Evolutionary conservation across 176 grass and related monocot genomes (phyloP), one percentile per base, ranked within the genome.

Genomic region (Microstegium vimineum): DNA sequence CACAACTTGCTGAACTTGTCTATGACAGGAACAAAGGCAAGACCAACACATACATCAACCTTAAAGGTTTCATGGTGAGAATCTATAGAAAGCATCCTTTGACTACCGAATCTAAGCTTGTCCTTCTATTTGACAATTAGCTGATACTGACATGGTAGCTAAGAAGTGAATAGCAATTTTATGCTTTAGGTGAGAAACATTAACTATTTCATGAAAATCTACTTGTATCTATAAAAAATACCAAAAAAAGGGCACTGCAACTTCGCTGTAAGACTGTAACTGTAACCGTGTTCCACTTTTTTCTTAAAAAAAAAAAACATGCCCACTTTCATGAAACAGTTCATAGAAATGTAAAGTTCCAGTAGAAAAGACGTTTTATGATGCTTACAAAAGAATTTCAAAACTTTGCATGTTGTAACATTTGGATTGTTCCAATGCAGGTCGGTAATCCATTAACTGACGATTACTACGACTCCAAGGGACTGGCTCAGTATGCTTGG

Each of bases 1-100:
- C 90, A 52, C 95, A 94, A 83, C 88, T 97, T 77, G 94, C 88
- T 33, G 92, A 94, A 64, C 86, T 97, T 64, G 86, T 94, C 68
- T 83, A 91, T 79, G 92, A 94, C 34, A 87, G 71, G 62, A 94
- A 93, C 86, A 91, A 69, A 74, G 36, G 88, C 35, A 87, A 87
- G 23, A 81, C 64, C 69, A 83, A 79, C 35, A 52, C 66, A 31
- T 83, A 87, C 49, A 93, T 97, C 73, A 97, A 97, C 66, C 30
- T 94, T 69, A 92, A 94, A 86, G 95, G 95, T 31, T 94, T 98
- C 82, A 93, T 98, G 78, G 90, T 98, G 74, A 98, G 69, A 67
- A 76, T 40, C 72, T 52, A 60, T 2, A 59, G 14, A 59, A 36
- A 70, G 22, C n/a, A 63, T 85, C 6, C 33, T 70, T 75, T 85